Evolutionary conservation across 306 rosid genomes (phyloP).

Genomic region (Biancaea sappan): DNA sequence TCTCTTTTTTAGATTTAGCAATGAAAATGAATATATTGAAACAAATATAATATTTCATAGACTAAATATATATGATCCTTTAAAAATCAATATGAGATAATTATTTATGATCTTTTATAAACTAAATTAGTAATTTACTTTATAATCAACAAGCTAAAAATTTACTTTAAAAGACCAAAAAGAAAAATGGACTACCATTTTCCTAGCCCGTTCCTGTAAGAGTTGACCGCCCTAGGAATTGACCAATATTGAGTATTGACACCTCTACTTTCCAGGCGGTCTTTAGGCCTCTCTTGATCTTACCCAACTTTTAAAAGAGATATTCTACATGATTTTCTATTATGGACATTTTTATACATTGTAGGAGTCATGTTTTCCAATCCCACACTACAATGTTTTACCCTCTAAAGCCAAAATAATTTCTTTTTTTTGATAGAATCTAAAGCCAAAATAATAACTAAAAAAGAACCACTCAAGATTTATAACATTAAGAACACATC

Average conservation of each 20-base stretch:
- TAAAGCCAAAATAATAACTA: not conserved
- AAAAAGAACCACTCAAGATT: not conserved
- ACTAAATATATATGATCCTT: no score
- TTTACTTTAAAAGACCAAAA: no score
- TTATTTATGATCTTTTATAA: no score
- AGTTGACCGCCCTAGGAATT: no score
- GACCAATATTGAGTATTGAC: no score
- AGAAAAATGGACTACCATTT: not conserved
- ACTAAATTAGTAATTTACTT: no score
- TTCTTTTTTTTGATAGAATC: no score
- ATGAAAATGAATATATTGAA: no score
- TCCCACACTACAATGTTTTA: not conserved
- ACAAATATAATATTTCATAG: no score
- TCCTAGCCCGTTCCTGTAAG: not conserved
- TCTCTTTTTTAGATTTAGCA: no score
- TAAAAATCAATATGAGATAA: no score
- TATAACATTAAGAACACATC: slow-evolving; percentile 22
- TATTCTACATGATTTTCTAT: not conserved
- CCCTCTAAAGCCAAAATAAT: not conserved
- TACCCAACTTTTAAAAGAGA: not conserved
- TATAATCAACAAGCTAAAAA: no score
- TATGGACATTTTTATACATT: not conserved
- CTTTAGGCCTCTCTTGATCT: not conserved
- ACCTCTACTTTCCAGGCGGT: not conserved
- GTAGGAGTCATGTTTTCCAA: slow-evolving; percentile 18